Percentiles rank a stretch among this genome's conserved stretches.
Conservation (phyloP, 345 rosid species). For the Salix caprea region DNA sequence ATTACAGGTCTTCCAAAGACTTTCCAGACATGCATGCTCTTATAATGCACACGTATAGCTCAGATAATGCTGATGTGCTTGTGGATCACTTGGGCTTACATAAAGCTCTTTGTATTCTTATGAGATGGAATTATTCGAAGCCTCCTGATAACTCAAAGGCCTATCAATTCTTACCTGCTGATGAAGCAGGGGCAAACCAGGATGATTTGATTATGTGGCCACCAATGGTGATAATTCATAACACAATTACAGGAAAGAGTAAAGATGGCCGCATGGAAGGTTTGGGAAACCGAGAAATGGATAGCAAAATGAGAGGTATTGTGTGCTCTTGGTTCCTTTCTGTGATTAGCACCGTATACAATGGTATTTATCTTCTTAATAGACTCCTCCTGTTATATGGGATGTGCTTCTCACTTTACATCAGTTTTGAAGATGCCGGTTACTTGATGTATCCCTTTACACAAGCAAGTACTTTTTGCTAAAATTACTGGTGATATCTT, state of each 20-base stretch:
- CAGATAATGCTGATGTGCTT: constrained; percentile 64
- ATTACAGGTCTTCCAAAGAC: constrained; percentile 89
- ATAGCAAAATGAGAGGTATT: constrained; percentile 87
- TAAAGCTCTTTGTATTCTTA: constrained; percentile 87
- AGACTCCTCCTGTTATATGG: background rate
- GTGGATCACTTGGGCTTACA: constrained; percentile 95
- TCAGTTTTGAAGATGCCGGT: background rate
- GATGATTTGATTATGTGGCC: constrained; percentile 97
- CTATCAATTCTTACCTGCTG: constrained; percentile 71
- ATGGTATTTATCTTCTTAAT: constrained; percentile 5
- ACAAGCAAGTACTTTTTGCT: background rate
- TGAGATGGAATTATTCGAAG: constrained; percentile 89
- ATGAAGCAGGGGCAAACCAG: constrained; percentile 70
- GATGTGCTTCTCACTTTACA: background rate
- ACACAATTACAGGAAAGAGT: constrained; percentile 88
- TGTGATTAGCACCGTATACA: constrained; percentile 23
- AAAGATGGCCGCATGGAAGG: constrained; percentile 97
- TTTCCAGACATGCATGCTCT: constrained; percentile 85
- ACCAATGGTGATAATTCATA: constrained; percentile 84
- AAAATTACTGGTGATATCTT: background rate
- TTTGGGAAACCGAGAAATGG: constrained; percentile 95
- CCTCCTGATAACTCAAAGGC: constrained; percentile 84
- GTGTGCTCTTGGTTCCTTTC: constrained; percentile 26
- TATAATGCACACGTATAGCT: constrained; percentile 85
- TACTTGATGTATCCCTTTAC: background rate